These are phyloP conservation scores for Pseudopithomyces maydicus DNA, from an alignment of 2,329 filamentous ascomycete genomes.

Conservation along the genomic window DNA sequence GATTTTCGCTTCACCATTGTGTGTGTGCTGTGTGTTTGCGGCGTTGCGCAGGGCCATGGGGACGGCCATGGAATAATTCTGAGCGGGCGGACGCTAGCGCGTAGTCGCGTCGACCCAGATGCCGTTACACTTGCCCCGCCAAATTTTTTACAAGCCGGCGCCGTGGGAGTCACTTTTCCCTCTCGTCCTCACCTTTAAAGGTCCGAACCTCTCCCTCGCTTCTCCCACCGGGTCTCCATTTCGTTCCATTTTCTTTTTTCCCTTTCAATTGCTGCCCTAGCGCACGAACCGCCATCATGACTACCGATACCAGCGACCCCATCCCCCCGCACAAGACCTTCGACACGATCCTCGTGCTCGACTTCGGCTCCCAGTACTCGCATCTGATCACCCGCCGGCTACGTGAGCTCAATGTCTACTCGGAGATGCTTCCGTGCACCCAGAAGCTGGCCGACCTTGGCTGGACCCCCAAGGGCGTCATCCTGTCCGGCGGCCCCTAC, in stretches of 20 bases:
- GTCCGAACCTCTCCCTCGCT: conserved; percentile 2
- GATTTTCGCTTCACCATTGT: conserved; percentile 46
- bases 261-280: conserved; percentile 14
- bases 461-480: conserved; percentile 84
- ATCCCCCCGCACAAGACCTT: conserved; percentile 56
- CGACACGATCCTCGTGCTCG: conserved; percentile 73
- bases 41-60: not conserved
- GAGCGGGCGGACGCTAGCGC: conserved; percentile 18
- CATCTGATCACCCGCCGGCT: conserved; percentile 78
- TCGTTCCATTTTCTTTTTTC: conserved; percentile 7
- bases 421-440: conserved; percentile 87
- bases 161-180: conserved; percentile 21
- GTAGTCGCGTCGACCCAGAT: not conserved
- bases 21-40: conserved; percentile 10
- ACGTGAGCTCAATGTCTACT: conserved; percentile 79
- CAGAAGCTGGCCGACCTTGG: conserved; percentile 76
- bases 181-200: conserved; percentile 8
- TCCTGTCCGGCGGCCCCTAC: conserved; percentile 73
- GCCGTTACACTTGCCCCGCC: conserved; percentile 20
- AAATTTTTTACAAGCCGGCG: conserved; percentile 20
- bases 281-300: conserved; percentile 34
- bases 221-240: not conserved
- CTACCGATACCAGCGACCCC: conserved; percentile 47
- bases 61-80: conserved; percentile 21
- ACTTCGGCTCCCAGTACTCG: conserved; percentile 74